A percentile compares a stretch with the other conserved stretches of the same genome.
These are phyloP conservation scores for Biancaea sappan DNA, from an alignment of 306 rosid genomes.

Conservation along the genomic window DNA sequence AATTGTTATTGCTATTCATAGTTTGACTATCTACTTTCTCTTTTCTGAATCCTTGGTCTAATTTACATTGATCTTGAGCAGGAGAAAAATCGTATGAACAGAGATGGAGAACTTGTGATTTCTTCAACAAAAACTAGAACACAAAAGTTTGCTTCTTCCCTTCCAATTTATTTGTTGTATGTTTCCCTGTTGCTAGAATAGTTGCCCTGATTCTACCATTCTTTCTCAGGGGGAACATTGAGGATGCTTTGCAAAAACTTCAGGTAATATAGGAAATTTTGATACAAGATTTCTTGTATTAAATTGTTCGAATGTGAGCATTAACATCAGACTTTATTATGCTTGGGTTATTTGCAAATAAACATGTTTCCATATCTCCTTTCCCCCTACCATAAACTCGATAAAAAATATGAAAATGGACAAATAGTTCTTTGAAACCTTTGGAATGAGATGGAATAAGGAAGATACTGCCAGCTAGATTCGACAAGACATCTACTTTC, in stretches of 20 bases:
- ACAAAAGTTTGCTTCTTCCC: slow-evolving; percentile 65
- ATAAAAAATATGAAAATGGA: neutral
- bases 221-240: slow-evolving; percentile 50
- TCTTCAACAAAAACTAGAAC: slow-evolving; percentile 95
- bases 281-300: neutral
- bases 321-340: slow-evolving; percentile 11
- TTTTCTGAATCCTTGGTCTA: slow-evolving; percentile 20
- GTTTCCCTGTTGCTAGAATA: slow-evolving; percentile 28
- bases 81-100: slow-evolving; percentile 95
- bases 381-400: neutral
- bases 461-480: neutral
- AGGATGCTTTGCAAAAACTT: slow-evolving; percentile 53
- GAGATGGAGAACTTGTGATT: slow-evolving; percentile 95
- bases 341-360: slow-evolving; percentile 16
- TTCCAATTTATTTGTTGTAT: slow-evolving; percentile 23
- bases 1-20: slow-evolving; percentile 9
- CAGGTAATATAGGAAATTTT: slow-evolving; percentile 37
- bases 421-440: slow-evolving; percentile 1
- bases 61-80: slow-evolving; percentile 43
- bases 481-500: slow-evolving; percentile 24
- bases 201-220: slow-evolving; percentile 34
- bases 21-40: slow-evolving; percentile 21
- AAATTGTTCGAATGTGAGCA: neutral
- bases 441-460: slow-evolving; percentile 24
- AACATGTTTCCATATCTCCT: slow-evolving; percentile 12